Base-by-base conservation (phyloP, 495 filamentous ascomycete genomes). In the Hyaloscypha finlandica region DNA sequence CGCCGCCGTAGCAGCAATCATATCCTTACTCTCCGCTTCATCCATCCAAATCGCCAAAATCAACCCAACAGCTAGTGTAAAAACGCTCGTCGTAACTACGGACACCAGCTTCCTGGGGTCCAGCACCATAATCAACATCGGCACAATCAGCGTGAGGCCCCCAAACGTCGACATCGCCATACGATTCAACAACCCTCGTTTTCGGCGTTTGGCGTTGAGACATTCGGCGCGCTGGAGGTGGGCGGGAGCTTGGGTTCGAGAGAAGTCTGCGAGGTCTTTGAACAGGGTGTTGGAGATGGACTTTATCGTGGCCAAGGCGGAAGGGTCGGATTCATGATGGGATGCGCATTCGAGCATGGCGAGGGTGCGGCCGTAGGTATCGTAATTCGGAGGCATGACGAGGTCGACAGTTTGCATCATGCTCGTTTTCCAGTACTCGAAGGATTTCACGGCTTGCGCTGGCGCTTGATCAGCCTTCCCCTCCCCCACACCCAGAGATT, bases 71-170 rank as follows among this genome's bases (percentile, higher is more conserved):
- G 22, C 61, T 14, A 67, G 25, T 5, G 65, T 68, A 39, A 62
- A 70, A 1, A 54, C 30, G 25, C 25, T 56, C 4, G 64, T 66
- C 39, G 59, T 59, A 3, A 66, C 32, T 8, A 64, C 5, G 1
- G 19, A 37, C 8, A 54, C 64, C 14, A 61, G 6, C n/a, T 20
- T 65, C 45, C 64, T 67, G 30, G 29, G 52, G 61, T 61, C 69
- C 48, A 70, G 29, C n/a, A 70, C 58, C 68, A 70, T 70, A n/a
- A 66, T 63, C 35, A 70, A 42, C 68, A 70, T 70, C 1, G 68
- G 68, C 3, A 70, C 14, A 32, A 66, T 70, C 30, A 66, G 52
- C 22, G 68, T 62, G n/a, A 64, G 35, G n/a, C 63, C 58, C 8
- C 51, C 59, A 39, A 70, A 59, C 19, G 63, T 66, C 31, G 63